Conservation (phyloP, 148 eudicot genomes). For the Persicaria tinctoria region DNA sequence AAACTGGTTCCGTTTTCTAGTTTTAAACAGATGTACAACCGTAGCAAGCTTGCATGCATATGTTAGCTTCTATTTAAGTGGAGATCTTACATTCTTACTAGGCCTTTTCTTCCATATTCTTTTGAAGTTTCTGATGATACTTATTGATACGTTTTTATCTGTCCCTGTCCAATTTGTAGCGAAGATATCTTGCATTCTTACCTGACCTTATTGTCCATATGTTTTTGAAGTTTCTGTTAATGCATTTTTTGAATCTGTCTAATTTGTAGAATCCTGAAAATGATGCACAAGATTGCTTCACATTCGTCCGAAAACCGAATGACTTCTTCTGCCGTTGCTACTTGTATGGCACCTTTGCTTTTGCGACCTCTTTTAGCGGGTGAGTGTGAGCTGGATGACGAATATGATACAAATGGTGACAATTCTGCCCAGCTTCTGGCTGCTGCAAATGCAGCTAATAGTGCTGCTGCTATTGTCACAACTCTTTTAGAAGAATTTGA, state of each 20-base stretch:
- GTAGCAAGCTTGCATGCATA: background rate
- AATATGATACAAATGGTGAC: conserved; percentile 75
- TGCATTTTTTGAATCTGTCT: background rate
- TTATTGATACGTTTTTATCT: background rate
- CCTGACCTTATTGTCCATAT: background rate
- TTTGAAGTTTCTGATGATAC: background rate
- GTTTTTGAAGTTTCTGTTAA: background rate
- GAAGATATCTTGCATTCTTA: background rate
- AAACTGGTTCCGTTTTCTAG: background rate
- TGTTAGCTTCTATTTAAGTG: background rate
- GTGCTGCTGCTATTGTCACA: conserved; percentile 83
- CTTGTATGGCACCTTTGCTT: conserved; percentile 99
- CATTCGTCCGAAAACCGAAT: conserved; percentile 84
- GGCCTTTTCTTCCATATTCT: background rate
- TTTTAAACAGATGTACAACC: background rate
- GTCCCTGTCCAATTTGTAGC: conserved; percentile 10
- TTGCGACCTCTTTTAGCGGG: conserved; percentile 93
- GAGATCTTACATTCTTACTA: background rate
- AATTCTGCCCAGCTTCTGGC: conserved; percentile 96
- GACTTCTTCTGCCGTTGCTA: conserved; percentile 96
- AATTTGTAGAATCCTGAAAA: conserved; percentile 65
- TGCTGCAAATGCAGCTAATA: conserved; percentile 98
- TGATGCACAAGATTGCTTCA: conserved; percentile 85
- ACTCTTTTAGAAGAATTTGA: conserved; percentile 92
- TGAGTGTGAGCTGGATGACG: conserved; percentile 94